Conservation (phyloP, 2,329 filamentous ascomycete genomes). For the Claviceps cyperi region DNA sequence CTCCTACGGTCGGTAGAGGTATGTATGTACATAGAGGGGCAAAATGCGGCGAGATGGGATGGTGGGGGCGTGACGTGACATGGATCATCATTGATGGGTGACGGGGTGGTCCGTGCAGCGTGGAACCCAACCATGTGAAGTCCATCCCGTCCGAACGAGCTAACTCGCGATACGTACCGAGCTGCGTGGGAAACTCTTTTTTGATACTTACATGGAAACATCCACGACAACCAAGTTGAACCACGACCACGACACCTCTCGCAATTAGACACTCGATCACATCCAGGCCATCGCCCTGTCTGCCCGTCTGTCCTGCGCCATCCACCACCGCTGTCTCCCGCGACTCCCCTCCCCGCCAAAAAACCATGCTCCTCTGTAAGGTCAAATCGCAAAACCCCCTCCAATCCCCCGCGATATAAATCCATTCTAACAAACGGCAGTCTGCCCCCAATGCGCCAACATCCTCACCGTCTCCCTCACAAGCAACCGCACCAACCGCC, state of each 20-base stretch:
- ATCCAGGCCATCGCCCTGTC: too few species aligned
- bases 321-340: neutral
- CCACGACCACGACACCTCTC: neutral
- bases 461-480: slow-evolving; percentile 59
- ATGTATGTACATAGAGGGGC: too few species aligned
- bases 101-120: neutral
- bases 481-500: slow-evolving; percentile 53
- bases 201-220: too few species aligned
- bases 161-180: too few species aligned
- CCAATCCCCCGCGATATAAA: neutral
- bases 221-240: too few species aligned
- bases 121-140: neutral
- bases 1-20: too few species aligned
- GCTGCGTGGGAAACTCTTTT: too few species aligned
- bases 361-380: slow-evolving; percentile 54
- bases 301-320: too few species aligned
- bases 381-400: slow-evolving; percentile 6
- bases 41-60: too few species aligned
- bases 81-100: neutral
- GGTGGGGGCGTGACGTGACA: too few species aligned
- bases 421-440: slow-evolving; percentile 22
- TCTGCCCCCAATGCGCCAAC: slow-evolving; percentile 76
- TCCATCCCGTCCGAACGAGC: neutral
- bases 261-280: too few species aligned
- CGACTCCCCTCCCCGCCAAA: neutral